Conservation (phyloP, 2,329 filamentous ascomycete genomes). For the Metarhizium anisopliae region DNA sequence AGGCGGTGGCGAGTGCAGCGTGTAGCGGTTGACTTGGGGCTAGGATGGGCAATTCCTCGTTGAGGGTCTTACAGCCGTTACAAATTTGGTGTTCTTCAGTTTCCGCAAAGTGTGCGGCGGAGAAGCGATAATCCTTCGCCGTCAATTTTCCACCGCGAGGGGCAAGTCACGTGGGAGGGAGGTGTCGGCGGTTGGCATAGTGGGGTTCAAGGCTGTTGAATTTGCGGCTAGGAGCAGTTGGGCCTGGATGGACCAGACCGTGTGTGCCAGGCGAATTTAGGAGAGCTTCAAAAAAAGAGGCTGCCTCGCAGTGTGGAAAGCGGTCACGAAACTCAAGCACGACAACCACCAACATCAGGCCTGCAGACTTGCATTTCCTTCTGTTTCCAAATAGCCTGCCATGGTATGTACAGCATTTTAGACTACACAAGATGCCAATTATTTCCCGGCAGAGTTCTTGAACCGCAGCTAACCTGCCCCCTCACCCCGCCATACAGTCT, state of each 20-base stretch:
- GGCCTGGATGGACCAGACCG: too few relatives aligned
- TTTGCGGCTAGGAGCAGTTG: not conserved
- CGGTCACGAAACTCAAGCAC: slow-evolving; percentile 3
- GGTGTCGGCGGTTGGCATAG: slow-evolving; percentile 1
- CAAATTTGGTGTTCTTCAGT: slow-evolving; percentile 31
- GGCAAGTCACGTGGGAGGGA: slow-evolving; percentile 31
- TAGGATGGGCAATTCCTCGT: not conserved
- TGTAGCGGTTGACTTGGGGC: not conserved
- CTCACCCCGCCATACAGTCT: slow-evolving; percentile 28
- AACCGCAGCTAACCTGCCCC: not conserved
- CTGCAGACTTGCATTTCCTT: not conserved
- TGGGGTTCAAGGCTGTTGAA: not conserved
- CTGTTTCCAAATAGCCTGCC: slow-evolving; percentile 2
- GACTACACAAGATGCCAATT: not conserved
- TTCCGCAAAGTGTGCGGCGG: slow-evolving; percentile 32
- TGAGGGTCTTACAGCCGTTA: slow-evolving; percentile 11
- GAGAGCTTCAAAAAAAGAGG: slow-evolving; percentile 16
- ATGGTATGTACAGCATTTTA: not conserved
- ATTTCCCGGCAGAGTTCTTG: not conserved
- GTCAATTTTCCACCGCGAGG: slow-evolving; percentile 20
- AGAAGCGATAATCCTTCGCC: slow-evolving; percentile 29
- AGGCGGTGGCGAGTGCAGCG: slow-evolving; percentile 1
- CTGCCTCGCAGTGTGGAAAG: slow-evolving; percentile 14
- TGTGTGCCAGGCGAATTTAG: not conserved
- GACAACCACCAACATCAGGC: slow-evolving; percentile 7